These are phyloP conservation scores for Zopfia rhizophila DNA, from an alignment of 2,329 filamentous ascomycete species.

Conservation along the genomic window DNA sequence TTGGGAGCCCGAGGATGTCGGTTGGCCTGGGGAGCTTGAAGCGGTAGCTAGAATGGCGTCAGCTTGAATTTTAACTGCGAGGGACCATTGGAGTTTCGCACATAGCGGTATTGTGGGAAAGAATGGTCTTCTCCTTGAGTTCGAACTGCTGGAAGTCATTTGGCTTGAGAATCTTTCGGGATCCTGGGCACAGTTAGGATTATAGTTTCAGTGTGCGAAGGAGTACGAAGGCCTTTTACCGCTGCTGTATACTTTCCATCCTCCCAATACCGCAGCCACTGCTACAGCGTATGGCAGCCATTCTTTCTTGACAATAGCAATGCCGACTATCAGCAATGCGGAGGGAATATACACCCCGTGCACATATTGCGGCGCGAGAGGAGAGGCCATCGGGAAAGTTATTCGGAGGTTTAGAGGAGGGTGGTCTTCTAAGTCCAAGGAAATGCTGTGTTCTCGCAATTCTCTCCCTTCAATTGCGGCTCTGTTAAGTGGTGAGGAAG, in stretches of 20 bases:
- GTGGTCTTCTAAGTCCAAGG: constrained; percentile 12
- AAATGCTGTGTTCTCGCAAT: too few species aligned
- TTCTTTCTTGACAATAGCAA: constrained; percentile 80
- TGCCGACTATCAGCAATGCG: constrained; percentile 79
- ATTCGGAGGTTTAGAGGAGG: constrained; percentile 1
- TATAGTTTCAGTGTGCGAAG: constrained; percentile 5
- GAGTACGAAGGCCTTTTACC: constrained; percentile 62
- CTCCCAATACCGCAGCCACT: constrained; percentile 72
- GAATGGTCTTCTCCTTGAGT: constrained; percentile 91
- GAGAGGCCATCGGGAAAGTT: constrained; percentile 26
- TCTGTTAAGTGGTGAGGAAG: neutral
- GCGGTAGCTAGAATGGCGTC: constrained; percentile 76
- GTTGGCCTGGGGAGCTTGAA: constrained; percentile 82
- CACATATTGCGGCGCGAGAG: constrained; percentile 70
- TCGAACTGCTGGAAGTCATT: constrained; percentile 90
- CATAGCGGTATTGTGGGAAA: constrained; percentile 99
- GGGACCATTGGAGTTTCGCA: constrained; percentile 64
- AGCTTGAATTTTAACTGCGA: neutral
- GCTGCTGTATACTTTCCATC: constrained; percentile 76
- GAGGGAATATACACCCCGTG: constrained; percentile 86
- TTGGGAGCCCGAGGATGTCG: constrained; percentile 92
- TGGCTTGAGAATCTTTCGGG: constrained; percentile 86
- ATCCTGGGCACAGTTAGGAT: constrained; percentile 61
- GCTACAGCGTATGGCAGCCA: constrained; percentile 73
- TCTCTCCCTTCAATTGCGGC: too few species aligned